Percentiles rank a stretch among this genome's conserved stretches.
Conservation (phyloP, 2,329 filamentous ascomycete species). For the Cladophialophora psammophila region DNA sequence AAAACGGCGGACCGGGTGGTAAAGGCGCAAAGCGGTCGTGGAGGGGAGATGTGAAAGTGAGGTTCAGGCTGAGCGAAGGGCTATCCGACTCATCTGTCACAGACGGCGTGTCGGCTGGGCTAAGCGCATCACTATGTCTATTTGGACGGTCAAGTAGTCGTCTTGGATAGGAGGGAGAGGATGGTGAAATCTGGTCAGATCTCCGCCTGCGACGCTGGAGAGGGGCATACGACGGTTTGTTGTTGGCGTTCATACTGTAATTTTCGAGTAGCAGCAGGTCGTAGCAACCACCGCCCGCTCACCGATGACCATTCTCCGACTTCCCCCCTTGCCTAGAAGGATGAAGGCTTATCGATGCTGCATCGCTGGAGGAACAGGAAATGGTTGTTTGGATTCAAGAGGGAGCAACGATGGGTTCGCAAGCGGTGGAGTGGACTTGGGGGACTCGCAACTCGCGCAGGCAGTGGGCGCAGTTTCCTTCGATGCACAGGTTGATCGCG, state of each 20-base stretch:
- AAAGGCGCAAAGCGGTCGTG: constrained; percentile 24
- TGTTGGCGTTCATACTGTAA: constrained; percentile 31
- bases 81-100: constrained; percentile 35
- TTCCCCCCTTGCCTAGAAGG: constrained; percentile 8
- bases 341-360: constrained; percentile 8
- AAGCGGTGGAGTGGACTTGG: constrained; percentile 11
- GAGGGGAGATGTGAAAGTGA: constrained; percentile 28
- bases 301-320: constrained; percentile 22
- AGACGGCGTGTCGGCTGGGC: constrained; percentile 31
- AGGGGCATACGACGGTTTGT: constrained; percentile 26
- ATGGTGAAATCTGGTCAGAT: constrained; percentile 38
- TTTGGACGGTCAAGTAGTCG: constrained; percentile 34
- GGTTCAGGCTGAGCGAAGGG: constrained; percentile 34
- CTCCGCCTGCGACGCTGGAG: constrained; percentile 38
- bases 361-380: constrained; percentile 10
- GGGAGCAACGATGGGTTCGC: constrained; percentile 8
- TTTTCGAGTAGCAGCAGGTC: constrained; percentile 10
- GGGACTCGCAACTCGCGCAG: constrained; percentile 4
- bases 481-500: neutral
- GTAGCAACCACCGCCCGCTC: constrained; percentile 15
- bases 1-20: constrained; percentile 15
- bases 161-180: constrained; percentile 35
- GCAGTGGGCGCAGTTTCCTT: neutral
- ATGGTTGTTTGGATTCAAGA: neutral
- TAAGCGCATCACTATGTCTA: constrained; percentile 32